Evolutionary conservation across 176 grass and related monocot species (phyloP).

Genomic region (Carex kokanica): DNA sequence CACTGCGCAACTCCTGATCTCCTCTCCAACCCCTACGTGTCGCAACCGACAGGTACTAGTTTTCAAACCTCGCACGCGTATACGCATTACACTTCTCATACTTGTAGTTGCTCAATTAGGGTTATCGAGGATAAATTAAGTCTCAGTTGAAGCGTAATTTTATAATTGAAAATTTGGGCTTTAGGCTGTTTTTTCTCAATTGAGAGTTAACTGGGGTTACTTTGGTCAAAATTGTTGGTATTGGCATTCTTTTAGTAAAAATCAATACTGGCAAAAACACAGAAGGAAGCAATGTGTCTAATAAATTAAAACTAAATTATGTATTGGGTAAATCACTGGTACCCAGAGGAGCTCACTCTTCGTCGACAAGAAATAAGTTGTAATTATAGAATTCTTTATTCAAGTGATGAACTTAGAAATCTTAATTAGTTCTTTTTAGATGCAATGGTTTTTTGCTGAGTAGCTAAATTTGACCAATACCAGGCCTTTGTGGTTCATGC

Average conservation of each 20-base stretch:
- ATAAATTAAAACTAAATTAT: not conserved
- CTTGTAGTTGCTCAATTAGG: not conserved
- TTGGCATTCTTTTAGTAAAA: not conserved
- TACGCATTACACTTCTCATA: not conserved
- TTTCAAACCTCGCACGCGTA: not conserved
- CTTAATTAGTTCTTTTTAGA: not conserved
- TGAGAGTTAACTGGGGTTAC: not conserved
- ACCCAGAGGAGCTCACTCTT: not conserved
- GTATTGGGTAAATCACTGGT: not conserved
- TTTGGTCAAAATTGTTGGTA: not conserved
- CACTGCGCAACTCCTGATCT: not conserved
- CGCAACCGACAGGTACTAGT: not conserved
- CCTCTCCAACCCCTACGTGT: not conserved
- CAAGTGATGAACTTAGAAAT: not conserved
- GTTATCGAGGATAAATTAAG: not conserved
- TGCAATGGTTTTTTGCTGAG: not conserved
- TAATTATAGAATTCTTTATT: too few relatives aligned
- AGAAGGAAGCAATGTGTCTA: not conserved
- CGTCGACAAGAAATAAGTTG: too few relatives aligned
- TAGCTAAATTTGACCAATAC: not conserved
- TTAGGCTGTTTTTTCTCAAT: not conserved
- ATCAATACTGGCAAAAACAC: not conserved
- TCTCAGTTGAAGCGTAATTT: not conserved
- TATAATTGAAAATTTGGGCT: not conserved
- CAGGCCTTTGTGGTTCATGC: slow-evolving; percentile 55